Evolutionary conservation across 1,284 basidiomycete species (phyloP), one percentile per base, ranked within the genome.

Genomic region (Moniliella sp.): DNA sequence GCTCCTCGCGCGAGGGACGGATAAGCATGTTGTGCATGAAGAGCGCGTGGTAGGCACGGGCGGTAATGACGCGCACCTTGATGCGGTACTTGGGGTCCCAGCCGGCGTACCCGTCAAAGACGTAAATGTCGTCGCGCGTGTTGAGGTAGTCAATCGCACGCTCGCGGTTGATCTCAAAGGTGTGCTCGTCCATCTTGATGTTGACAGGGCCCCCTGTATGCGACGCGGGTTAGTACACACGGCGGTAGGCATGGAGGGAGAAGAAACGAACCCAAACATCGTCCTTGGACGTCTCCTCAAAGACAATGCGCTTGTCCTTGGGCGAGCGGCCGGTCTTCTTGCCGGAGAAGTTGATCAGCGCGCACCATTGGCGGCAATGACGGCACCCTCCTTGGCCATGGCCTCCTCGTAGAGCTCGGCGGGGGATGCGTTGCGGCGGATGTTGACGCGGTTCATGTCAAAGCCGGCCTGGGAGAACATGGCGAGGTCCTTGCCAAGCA

Each of bases 231-330:
- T n/a, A n/a, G n/a, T n/a, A n/a, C n/a, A n/a, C n/a, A n/a, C n/a
- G n/a, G n/a, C n/a, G n/a, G n/a, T n/a, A n/a, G n/a, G n/a, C n/a
- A n/a, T n/a, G n/a, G n/a, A n/a, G n/a, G n/a, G n/a, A 10, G 15
- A 10, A 5, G 15, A 10, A 15, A 14, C 31, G 5, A 11, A 28
- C 25, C 88, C 91, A 97, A 63, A 99, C 78, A 47, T 94, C 75
- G 61, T 94, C 84, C 65, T 84, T 93, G 66, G 76, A 80, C 35
- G 81, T 79, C 57, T 97, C 88, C 64, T 99, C 88, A 62, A 72
- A 94, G 60, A 99, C 91, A 55, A 99, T 94, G 53, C 91, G 83
- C 74, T 97, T 99, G 74, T 99, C 91, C 65, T 97, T 97, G 43
- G 91, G 88, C 52, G 76, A 80, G 35, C 91, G 75, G 41, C 91